Base-by-base conservation (phyloP, 495 filamentous ascomycete species). In the Oleoguttula mirabilis region DNA sequence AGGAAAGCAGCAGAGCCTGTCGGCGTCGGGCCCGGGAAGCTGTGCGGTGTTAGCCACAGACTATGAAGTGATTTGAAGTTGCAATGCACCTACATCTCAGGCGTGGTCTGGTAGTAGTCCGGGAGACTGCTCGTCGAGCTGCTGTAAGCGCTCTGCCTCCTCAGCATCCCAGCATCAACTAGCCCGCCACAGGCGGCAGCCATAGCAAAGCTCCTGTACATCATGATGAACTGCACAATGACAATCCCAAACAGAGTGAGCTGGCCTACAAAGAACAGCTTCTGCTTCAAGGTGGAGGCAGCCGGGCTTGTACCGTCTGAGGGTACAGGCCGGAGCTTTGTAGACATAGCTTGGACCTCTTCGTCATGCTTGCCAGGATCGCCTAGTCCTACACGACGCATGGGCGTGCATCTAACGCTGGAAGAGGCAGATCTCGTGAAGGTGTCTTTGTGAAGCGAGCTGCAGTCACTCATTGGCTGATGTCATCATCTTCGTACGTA, bases 1-100 rank as follows among this genome's bases (percentile, higher is more conserved):
- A 79, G 54, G 51, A 75, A 76, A 0, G 74, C 66, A 2, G 69
- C 60, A 25, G 52, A 54, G 4, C 76, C 74, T 3, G 76, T 77
- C n/a, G 66, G 63, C 0, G 72, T 78, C 11, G 71, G 69, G 8
- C 75, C 75, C 55, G 60, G 54, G 54, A 39, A 43, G 14, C 10
- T 3, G 21, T 57, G 58, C 16, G 55, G 37, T 40, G 40, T 30
- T 8, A 30, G 27, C 8, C 17, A 33, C 23, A 32, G 35, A 15
- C 36, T 45, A 36, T 28, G 10, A 22, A 22, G 15, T 30, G 21
- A 22, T 34, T 21, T 12, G 21, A 22, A 8, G 1, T 24, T 22
- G 47, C 38, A 40, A 59, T 57, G 57, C 27, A 54, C 48, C 41
- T 48, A 64, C 32, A 54, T 38, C 47, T 66, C 63, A 0, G 63